Conservation (phyloP, 176 grass and related monocot species). For the Poa pratensis region DNA sequence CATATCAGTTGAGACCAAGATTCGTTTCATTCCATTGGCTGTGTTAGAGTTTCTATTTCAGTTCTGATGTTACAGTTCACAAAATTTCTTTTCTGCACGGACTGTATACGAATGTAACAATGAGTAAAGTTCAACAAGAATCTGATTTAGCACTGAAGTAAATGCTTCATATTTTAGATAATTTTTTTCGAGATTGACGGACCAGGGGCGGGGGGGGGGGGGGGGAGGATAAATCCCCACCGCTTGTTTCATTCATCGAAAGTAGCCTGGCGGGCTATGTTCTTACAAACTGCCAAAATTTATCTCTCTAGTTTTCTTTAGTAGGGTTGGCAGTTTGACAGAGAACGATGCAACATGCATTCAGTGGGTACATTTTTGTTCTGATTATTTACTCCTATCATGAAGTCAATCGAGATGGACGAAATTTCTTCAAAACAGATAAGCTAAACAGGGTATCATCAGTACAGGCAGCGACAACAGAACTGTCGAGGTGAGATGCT, state of each 20-base stretch:
- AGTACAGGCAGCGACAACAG: not conserved
- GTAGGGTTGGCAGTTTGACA: not conserved
- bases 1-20: not conserved
- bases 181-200: no score
- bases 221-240: no score
- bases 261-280: no score
- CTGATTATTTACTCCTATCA: not conserved
- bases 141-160: no score
- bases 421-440: not conserved
- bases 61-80: constrained; percentile 6
- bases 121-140: constrained; percentile 62
- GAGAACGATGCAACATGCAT: not conserved
- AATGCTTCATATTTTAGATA: not conserved
- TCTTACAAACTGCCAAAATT: not conserved
- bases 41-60: not conserved
- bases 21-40: constrained; percentile 8
- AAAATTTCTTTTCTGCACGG: constrained; percentile 60
- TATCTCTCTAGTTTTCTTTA: not conserved
- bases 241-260: no score
- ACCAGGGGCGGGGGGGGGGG: no score
- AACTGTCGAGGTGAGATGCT: constrained; percentile 10
- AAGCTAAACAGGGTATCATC: not conserved
- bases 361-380: not conserved
- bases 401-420: constrained; percentile 33
- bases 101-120: constrained; percentile 75